Conservation (phyloP, 106 monocot genomes). For the Allium cepa region DNA sequence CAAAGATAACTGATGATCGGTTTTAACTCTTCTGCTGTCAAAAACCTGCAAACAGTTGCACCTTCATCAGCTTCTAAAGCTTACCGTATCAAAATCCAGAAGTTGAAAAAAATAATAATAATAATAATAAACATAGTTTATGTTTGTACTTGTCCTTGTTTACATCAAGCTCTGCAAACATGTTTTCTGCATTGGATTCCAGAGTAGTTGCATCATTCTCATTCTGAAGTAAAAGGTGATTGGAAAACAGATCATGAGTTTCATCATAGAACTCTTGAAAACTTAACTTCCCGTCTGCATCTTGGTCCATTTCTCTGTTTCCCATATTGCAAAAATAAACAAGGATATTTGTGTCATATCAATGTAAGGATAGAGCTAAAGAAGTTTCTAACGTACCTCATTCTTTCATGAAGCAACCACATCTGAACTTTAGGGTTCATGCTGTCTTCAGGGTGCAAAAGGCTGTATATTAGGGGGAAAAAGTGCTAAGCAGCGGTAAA, state of each 20-base stretch:
- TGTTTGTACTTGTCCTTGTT: constrained; percentile 22
- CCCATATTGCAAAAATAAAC: too few relatives aligned
- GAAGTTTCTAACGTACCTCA: constrained; percentile 18
- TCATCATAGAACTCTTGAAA: constrained; percentile 19
- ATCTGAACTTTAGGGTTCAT: constrained; percentile 17
- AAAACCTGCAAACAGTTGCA: constrained; percentile 12
- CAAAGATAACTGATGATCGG: constrained; percentile 17
- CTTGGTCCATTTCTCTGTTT: constrained; percentile 24
- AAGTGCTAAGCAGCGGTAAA: not conserved
- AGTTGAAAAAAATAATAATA: not conserved
- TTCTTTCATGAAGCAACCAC: constrained; percentile 30
- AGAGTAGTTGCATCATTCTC: not conserved
- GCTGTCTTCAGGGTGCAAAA: constrained; percentile 45
- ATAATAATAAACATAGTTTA: not conserved
- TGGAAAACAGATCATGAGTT: not conserved
- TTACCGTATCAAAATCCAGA: not conserved
- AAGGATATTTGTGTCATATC: too few relatives aligned
- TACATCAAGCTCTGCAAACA: constrained; percentile 29
- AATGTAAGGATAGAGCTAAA: too few relatives aligned
- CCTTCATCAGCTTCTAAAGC: not conserved
- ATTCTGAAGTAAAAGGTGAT: not conserved
- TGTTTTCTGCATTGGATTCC: constrained; percentile 1
- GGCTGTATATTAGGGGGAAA: not conserved
- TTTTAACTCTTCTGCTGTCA: constrained; percentile 29
- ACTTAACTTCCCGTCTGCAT: constrained; percentile 32